phyloP scores from a whole-genome alignment of 1,284 basidiomycete genomes.

The Chalciporus sp. region DNA sequence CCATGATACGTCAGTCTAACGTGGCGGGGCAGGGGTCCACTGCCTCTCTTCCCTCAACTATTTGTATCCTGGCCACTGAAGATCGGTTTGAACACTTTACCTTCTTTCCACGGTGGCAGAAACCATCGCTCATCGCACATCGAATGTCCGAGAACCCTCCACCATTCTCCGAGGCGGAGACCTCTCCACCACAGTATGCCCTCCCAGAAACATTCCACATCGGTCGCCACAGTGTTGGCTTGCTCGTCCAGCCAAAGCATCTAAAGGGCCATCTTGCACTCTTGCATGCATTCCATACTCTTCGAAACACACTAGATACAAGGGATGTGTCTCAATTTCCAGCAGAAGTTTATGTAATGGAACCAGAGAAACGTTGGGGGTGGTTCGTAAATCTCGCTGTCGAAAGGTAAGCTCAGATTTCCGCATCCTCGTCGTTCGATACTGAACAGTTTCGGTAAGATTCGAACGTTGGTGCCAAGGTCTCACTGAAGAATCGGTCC shows the following conservation, averaged over 20 bases:
- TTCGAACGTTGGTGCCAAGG: constrained; percentile 23
- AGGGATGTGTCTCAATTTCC: constrained; percentile 14
- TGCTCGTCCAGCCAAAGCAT: constrained; percentile 21
- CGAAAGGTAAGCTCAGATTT: constrained; percentile 21
- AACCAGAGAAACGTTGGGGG: constrained; percentile 25
- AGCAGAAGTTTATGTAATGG: constrained; percentile 16
- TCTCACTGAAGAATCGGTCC: not conserved
- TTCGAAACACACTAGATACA: constrained; percentile 17
- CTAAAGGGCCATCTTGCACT: constrained; percentile 29
- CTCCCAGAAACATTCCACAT: constrained; percentile 22
- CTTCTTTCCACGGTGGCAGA: too few species aligned
- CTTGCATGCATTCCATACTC: constrained; percentile 19
- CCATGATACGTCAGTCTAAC: too few species aligned
- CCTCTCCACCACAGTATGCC: constrained; percentile 12
- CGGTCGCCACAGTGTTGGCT: constrained; percentile 5
- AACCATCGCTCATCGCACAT: too few species aligned
- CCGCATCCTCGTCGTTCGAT: not conserved
- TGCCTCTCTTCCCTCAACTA: too few species aligned
- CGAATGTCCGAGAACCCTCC: constrained; percentile 5
- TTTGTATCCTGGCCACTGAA: too few species aligned
- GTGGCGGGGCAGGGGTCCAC: too few species aligned
- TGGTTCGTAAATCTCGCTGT: constrained; percentile 35
- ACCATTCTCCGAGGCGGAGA: not conserved
- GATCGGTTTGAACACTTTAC: too few species aligned
- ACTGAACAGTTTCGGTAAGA: not conserved